Evolutionary conservation across 495 filamentous ascomycete genomes (phyloP).

Genomic region (Xylona heveae): DNA sequence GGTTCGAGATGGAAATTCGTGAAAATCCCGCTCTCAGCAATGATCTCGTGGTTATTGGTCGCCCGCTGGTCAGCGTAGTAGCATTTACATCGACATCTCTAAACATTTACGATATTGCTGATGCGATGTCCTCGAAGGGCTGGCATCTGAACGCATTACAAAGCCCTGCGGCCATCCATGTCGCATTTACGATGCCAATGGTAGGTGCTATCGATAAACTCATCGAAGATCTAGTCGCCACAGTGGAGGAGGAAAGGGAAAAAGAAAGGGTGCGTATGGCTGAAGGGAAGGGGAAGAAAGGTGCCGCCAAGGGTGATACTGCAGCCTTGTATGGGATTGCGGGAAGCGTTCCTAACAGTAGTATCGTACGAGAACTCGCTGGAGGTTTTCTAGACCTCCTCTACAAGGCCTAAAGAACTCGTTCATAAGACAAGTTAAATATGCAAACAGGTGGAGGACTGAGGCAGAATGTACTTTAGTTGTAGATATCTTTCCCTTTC

Average conservation of each 20-base stretch:
- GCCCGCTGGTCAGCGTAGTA: slow-evolving; percentile 74
- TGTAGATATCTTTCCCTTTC: no score
- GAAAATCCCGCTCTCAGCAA: slow-evolving; percentile 37
- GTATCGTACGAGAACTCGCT: slow-evolving; percentile 74
- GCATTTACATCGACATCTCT: slow-evolving; percentile 64
- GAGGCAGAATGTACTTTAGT: no score
- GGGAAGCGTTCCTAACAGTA: slow-evolving; percentile 86
- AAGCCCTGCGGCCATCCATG: slow-evolving; percentile 80
- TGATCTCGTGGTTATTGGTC: slow-evolving; percentile 63
- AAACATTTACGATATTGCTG: slow-evolving; percentile 73
- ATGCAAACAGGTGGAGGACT: no score
- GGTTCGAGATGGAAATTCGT: slow-evolving; percentile 55
- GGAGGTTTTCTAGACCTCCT: slow-evolving; percentile 84
- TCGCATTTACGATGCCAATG: slow-evolving; percentile 87
- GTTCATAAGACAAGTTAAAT: no score
- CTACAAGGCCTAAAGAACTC: slow-evolving; percentile 73
- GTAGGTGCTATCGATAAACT: slow-evolving; percentile 57
- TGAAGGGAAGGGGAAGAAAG: slow-evolving; percentile 57
- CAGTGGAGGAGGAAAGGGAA: slow-evolving; percentile 55
- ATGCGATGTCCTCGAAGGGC: slow-evolving; percentile 57
- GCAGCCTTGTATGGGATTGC: slow-evolving; percentile 90
- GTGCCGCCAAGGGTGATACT: slow-evolving; percentile 42
- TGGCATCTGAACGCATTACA: slow-evolving; percentile 97
- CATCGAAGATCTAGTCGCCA: slow-evolving; percentile 51
- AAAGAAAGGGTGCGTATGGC: slow-evolving; percentile 37